A percentile compares a stretch with the other conserved stretches of the same genome.
These are phyloP conservation scores for Boletellus emodensis DNA, from an alignment of 768 basidiomycete genomes.

Conservation along the genomic window DNA sequence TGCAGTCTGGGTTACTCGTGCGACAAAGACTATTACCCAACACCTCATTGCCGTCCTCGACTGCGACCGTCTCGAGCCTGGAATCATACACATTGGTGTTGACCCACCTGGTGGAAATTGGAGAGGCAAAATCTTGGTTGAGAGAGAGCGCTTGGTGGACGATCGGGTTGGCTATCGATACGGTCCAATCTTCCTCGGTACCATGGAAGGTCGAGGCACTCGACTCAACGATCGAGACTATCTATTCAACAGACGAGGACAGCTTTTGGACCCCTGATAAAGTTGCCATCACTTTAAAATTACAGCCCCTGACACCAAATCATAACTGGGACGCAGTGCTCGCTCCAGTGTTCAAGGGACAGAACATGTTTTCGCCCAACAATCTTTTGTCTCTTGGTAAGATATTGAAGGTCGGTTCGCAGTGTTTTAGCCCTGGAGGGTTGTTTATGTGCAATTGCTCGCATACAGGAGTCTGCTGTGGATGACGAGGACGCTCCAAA, in stretches of 20 bases:
- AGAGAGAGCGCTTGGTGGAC: slow-evolving; percentile 90
- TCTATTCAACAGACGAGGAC: slow-evolving; percentile 38
- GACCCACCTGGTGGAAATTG: slow-evolving; percentile 58
- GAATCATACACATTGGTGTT: slow-evolving; percentile 58
- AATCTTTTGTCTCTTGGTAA: slow-evolving; percentile 72
- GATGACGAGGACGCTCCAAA: slow-evolving; percentile 55
- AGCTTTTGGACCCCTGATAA: slow-evolving; percentile 84
- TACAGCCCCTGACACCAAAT: slow-evolving; percentile 59
- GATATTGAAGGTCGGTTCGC: slow-evolving; percentile 67
- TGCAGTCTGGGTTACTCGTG: slow-evolving; percentile 80
- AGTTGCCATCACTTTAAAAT: slow-evolving; percentile 69
- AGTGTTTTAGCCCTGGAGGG: not conserved
- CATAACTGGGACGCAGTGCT: slow-evolving; percentile 65
- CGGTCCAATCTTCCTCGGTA: slow-evolving; percentile 52
- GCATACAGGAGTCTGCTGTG: slow-evolving; percentile 49
- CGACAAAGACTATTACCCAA: slow-evolving; percentile 52
- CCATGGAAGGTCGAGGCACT: slow-evolving; percentile 71
- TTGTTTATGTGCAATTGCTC: slow-evolving; percentile 7
- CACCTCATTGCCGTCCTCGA: slow-evolving; percentile 54
- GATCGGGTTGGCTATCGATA: slow-evolving; percentile 59
- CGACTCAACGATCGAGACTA: slow-evolving; percentile 41
- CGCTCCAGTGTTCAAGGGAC: slow-evolving; percentile 72
- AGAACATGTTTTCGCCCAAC: slow-evolving; percentile 60
- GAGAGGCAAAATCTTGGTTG: slow-evolving; percentile 86
- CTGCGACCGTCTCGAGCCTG: slow-evolving; percentile 51